Evolutionary conservation across 2,329 filamentous ascomycete genomes (phyloP), one percentile per base, ranked within the genome.

Genomic region (Penicillium sp.): DNA sequence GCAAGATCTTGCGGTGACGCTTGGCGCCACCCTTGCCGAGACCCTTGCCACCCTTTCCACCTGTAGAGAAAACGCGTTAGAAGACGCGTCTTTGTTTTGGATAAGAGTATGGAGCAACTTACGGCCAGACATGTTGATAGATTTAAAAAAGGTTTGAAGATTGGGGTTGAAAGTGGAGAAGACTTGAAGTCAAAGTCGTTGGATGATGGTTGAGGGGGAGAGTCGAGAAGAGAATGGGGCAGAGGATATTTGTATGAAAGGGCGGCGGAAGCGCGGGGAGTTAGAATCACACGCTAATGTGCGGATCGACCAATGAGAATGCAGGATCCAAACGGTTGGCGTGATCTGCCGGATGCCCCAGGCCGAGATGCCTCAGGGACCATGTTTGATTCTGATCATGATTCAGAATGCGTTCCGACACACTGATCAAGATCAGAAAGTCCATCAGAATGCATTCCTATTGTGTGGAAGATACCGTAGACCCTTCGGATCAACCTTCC

Each of bases 1-100:
- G 89, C 76, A 96, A 83, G 81, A 96, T 96, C 88, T 96, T 96
- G 72, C 92, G 86, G 81, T 96, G 91, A 78, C 91, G 91, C 88
- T 96, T 97, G 78, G 92, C 92, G 76, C 91, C 91, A 63, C 91
- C 91, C 86, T 95, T 95, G 75, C 91, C 91, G 78, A 95, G 89
- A 75, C 90, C 91, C 85, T 95, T 95, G 74, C 91, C 91, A 77
- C 90, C 90, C 80, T 95, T 95, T 75, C 89, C 89, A 75, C 89
- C 89, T 93, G 66, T 66, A 59, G 54, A 61, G 50, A 53, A 51
- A 31, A 66, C 66, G 63, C 62, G 77, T 83, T 67, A 83, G 77
- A 71, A 42, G 38, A 57, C 48, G 46, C 53, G 51, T 54, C 44
- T 18, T 9, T 8, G 39, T 38, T 27, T 13, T 7, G 38, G 42